Evolutionary conservation across 2,329 filamentous ascomycete genomes (phyloP).

Genomic region (Colletotrichum sp.): DNA sequence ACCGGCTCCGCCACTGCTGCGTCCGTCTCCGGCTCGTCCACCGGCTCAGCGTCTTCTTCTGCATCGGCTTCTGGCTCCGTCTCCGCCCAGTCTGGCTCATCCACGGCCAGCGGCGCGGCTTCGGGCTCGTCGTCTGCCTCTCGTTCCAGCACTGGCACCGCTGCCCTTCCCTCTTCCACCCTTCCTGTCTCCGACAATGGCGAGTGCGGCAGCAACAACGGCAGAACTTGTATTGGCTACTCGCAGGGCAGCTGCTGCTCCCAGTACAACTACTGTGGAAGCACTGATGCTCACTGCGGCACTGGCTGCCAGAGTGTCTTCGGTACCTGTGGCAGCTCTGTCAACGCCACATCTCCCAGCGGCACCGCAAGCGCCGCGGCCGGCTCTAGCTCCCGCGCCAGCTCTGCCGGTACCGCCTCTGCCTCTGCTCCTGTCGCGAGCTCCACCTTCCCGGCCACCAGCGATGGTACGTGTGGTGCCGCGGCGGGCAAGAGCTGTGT

Average conservation of each 20-base stretch:
- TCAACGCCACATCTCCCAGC: background rate
- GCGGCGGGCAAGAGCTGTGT: background rate
- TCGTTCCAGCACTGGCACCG: background rate
- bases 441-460: background rate
- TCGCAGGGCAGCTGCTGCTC: constrained; percentile 29
- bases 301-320: constrained; percentile 34
- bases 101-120: background rate
- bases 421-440: background rate
- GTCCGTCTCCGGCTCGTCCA: background rate
- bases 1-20: background rate
- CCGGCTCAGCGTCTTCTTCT: background rate
- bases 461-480: background rate
- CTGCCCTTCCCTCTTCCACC: background rate
- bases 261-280: constrained; percentile 36
- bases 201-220: background rate
- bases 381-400: background rate
- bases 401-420: background rate
- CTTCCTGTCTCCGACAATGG: background rate
- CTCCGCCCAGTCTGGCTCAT: background rate
- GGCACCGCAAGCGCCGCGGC: background rate
- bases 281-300: constrained; percentile 35
- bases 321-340: constrained; percentile 20
- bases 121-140: background rate
- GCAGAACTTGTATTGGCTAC: constrained; percentile 1
- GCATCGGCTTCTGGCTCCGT: background rate